phyloP scores from a whole-genome alignment of 495 filamentous ascomycete genomes.

The Tuber aestivum region DNA sequence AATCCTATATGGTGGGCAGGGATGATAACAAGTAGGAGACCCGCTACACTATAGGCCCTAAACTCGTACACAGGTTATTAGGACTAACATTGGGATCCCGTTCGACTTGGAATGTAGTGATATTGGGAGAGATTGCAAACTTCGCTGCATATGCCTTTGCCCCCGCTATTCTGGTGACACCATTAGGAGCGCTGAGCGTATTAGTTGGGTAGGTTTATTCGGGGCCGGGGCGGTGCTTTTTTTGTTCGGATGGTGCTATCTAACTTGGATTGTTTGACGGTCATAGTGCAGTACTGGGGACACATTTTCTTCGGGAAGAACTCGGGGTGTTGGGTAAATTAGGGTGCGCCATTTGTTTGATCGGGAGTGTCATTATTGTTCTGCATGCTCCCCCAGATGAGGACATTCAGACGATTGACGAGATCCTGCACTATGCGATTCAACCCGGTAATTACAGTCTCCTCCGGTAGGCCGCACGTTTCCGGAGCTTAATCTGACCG shows the following conservation, averaged over 20 bases:
- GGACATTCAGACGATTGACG: conserved; percentile 77
- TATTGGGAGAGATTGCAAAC: conserved; percentile 83
- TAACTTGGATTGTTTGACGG: conserved; percentile 14
- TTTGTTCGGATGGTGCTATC: conserved; percentile 1
- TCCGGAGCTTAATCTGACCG: conserved; percentile 34
- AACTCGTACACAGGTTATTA: not conserved
- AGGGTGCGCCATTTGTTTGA: conserved; percentile 90
- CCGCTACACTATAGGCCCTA: not conserved
- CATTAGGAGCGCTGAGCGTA: conserved; percentile 85
- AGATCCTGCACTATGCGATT: conserved; percentile 81
- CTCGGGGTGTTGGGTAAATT: conserved; percentile 84
- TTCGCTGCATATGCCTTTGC: conserved; percentile 98
- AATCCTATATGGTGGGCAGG: conserved; percentile 95
- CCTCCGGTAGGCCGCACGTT: not conserved
- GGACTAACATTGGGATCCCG: conserved; percentile 14
- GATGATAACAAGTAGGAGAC: conserved; percentile 69
- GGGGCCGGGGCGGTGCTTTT: not conserved
- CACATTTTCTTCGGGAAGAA: conserved; percentile 86
- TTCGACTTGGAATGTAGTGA: conserved; percentile 53
- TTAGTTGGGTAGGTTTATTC: conserved; percentile 65
- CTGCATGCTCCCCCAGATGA: conserved; percentile 93
- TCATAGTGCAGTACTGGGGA: conserved; percentile 72
- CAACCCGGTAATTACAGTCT: conserved; percentile 60
- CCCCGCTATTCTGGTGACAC: conserved; percentile 93
- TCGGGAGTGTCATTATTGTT: conserved; percentile 95